A percentile compares a stretch with the other conserved stretches of the same genome.
phyloP scores from a whole-genome alignment of 2,329 filamentous ascomycete genomes.

The Alternaria triticina region DNA sequence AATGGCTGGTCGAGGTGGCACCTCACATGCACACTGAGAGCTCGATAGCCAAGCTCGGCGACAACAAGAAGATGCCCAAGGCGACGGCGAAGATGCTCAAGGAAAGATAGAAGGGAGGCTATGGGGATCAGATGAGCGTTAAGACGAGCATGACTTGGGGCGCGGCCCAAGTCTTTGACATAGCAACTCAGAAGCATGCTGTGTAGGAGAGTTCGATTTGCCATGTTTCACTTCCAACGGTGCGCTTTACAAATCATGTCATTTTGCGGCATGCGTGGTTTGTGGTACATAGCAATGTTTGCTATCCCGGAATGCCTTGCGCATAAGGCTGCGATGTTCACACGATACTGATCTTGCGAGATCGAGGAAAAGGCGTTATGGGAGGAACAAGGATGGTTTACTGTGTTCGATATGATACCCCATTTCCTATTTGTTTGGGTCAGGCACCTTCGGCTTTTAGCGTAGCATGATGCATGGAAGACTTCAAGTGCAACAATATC shows the following conservation, averaged over 20 bases:
- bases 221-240: too few relatives aligned
- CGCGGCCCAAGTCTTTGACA: too few relatives aligned
- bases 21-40: conserved; percentile 92
- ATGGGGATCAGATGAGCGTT: too few relatives aligned
- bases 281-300: not conserved
- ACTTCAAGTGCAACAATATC: not conserved
- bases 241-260: not conserved
- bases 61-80: conserved; percentile 59
- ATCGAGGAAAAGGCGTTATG: not conserved
- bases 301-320: not conserved
- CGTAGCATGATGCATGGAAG: not conserved
- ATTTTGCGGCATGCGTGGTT: not conserved
- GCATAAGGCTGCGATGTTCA: not conserved
- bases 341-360: not conserved
- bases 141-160: too few relatives aligned
- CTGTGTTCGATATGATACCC: not conserved
- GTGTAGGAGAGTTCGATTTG: not conserved
- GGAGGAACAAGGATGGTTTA: not conserved
- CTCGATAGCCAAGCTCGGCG: not conserved
- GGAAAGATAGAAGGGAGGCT: conserved; percentile 40
- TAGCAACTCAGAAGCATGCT: not conserved
- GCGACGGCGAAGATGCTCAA: conserved; percentile 40
- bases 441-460: not conserved
- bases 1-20: conserved; percentile 87
- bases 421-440: not conserved